phyloP scores from a whole-genome alignment of 1,284 basidiomycete genomes.

The Rhodotorula sp. region DNA sequence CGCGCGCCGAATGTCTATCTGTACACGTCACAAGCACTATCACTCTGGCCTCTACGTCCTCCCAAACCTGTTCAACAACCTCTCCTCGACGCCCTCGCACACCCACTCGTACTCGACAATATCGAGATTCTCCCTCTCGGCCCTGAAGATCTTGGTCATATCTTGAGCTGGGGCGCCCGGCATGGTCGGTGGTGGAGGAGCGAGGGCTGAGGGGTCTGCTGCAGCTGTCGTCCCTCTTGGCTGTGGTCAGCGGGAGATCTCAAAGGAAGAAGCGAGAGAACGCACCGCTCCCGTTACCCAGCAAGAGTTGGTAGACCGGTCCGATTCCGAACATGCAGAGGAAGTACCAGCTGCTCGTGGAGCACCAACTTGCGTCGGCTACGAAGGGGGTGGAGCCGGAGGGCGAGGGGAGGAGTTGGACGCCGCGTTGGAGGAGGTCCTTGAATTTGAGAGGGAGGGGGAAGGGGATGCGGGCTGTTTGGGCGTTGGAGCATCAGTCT shows the following conservation, averaged over 20 bases:
- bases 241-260: neutral
- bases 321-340: conserved; percentile 98
- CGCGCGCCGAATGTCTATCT: too few relatives aligned
- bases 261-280: conserved; percentile 19
- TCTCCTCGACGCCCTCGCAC: conserved; percentile 38
- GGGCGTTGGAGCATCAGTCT: neutral
- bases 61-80: conserved; percentile 28
- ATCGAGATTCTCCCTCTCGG: conserved; percentile 89
- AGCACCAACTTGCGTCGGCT: conserved; percentile 91
- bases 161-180: conserved; percentile 61
- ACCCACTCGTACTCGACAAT: conserved; percentile 53
- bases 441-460: conserved; percentile 96
- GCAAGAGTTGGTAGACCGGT: conserved; percentile 86
- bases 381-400: conserved; percentile 51
- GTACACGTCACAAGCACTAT: too few relatives aligned
- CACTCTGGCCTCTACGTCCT: neutral
- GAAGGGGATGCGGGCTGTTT: conserved; percentile 91
- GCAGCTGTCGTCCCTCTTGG: neutral
- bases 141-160: conserved; percentile 82
- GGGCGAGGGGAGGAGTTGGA: conserved; percentile 74
- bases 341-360: conserved; percentile 98
- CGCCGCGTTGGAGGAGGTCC: conserved; percentile 95
- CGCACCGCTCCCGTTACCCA: conserved; percentile 87
- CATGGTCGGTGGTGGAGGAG: conserved; percentile 31
- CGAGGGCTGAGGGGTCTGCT: conserved; percentile 3